Base-by-base conservation (phyloP, 148 eudicot species). In the Nepenthes mirabilis region DNA sequence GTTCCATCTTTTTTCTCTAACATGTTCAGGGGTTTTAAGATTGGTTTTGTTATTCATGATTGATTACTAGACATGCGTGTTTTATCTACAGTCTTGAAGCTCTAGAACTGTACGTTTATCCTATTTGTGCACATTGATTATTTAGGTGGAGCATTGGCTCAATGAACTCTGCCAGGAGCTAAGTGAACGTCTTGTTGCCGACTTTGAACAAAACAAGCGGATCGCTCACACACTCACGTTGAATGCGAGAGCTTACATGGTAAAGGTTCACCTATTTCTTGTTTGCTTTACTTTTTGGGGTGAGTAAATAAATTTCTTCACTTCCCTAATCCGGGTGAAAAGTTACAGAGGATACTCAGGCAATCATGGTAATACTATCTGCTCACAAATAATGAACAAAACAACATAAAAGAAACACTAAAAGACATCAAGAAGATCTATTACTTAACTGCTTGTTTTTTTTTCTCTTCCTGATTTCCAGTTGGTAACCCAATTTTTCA, bases 131-230 rank as follows among this genome's bases (percentile, higher is more conserved):
- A 33, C 34, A 9, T 14, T 40, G 50, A 12, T 34, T 55, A 33
- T 79, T 58, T 61, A 91, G 95, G 93, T 91, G 64, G 80, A 80
- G 58, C 88, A 80, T 60, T 91, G 97, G 97, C 82, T 91, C 59
- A 77, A 76, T 64, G 77, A 85, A 64, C 83, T 91, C 34, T 87
- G 89, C 76, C 93, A 83, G 73, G 97, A 91, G 70, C 81, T 91
- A 45, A 72, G 77, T 74, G 97, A 91, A 74, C 95, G 93, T 55
- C 85, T 91, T 65, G 72, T 76, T 55, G 72, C 66, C 61, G 97
- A 91, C 66, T 70, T 91, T 47, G 86, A 91, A 23, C 78, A 78
- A 62, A 91, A 91, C 70, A 85, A 83, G 79, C 80, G 97, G 70
- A 75, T 85, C 51, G 93, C 97, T 40, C 91, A 73, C 65, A 91